These are phyloP conservation scores for Volvox reticuliferus DNA, from an alignment of 139 green algal species.

Conservation along the genomic window DNA sequence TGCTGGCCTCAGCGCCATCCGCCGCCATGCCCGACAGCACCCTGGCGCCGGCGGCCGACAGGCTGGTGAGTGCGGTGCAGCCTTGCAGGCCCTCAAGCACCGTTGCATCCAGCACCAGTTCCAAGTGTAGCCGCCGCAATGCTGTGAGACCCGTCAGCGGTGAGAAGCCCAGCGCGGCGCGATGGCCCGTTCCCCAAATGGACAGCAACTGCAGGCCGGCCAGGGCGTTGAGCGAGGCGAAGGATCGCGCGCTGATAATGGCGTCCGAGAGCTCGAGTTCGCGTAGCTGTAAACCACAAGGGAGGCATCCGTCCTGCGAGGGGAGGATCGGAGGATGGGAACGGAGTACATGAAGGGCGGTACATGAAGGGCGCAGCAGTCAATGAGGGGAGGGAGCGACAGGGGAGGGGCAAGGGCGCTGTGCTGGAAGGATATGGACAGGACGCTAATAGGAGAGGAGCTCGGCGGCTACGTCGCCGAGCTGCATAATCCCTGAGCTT, in stretches of 20 bases:
- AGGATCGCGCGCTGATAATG: neutral
- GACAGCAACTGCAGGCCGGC: neutral
- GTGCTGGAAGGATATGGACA: too few species aligned
- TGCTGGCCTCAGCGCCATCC: too few species aligned
- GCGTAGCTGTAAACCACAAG: neutral
- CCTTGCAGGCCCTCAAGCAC: neutral
- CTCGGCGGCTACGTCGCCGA: too few species aligned
- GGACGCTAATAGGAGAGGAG: too few species aligned
- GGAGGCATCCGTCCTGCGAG: neutral
- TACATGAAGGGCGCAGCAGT: too few species aligned
- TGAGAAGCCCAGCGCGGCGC: constrained; percentile 19
- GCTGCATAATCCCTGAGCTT: too few species aligned
- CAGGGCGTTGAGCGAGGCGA: constrained; percentile 26
- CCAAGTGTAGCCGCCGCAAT: constrained; percentile 38
- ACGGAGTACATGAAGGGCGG: too few species aligned
- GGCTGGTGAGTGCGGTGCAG: neutral
- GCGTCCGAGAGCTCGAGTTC: constrained; percentile 29
- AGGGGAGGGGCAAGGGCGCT: too few species aligned
- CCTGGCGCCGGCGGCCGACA: constrained; percentile 18
- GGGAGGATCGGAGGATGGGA: too few species aligned
- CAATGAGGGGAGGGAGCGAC: too few species aligned
- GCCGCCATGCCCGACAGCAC: neutral
- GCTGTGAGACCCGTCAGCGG: neutral
- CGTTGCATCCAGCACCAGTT: constrained; percentile 2
- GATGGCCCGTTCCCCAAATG: constrained; percentile 8